phyloP scores from a whole-genome alignment of 139 green algal species.

The Desmodesmus armatus region DNA sequence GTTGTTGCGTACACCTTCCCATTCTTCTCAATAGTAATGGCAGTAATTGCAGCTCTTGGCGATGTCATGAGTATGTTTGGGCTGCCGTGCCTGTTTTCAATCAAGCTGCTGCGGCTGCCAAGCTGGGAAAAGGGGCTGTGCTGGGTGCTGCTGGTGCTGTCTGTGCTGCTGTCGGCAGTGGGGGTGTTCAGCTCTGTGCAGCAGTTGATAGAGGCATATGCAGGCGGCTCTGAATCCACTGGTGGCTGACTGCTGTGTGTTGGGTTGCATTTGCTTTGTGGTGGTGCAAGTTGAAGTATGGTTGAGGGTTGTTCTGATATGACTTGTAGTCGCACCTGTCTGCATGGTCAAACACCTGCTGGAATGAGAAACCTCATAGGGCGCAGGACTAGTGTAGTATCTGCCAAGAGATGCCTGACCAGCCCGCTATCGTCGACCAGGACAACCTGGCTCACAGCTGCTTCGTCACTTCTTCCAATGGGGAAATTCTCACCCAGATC shows the following conservation, averaged over 20 bases:
- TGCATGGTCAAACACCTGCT: too few species aligned
- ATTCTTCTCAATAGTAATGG: slow-evolving; percentile 58
- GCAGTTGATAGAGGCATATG: slow-evolving; percentile 46
- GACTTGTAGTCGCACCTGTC: too few species aligned
- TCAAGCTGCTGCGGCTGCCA: slow-evolving; percentile 42
- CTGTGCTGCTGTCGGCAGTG: slow-evolving; percentile 26
- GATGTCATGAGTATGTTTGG: slow-evolving; percentile 56
- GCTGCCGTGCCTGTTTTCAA: slow-evolving; percentile 55
- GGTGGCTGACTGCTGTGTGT: neutral
- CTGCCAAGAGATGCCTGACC: too few species aligned
- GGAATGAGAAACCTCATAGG: too few species aligned
- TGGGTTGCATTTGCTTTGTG: too few species aligned
- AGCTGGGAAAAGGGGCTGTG: slow-evolving; percentile 25
- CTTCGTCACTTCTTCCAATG: too few species aligned
- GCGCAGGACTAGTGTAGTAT: too few species aligned
- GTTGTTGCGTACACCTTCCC: slow-evolving; percentile 48
- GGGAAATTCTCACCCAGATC: too few species aligned
- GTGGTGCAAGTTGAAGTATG: too few species aligned
- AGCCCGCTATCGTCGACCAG: too few species aligned
- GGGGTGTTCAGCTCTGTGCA: slow-evolving; percentile 48
- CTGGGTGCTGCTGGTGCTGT: slow-evolving; percentile 31
- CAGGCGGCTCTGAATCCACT: neutral
- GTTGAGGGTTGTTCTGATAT: too few species aligned
- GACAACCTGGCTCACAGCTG: too few species aligned
- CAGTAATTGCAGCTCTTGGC: slow-evolving; percentile 53